Evolutionary conservation across 2,329 filamentous ascomycete species (phyloP).

Genomic region (Blastomyces gilchristii): DNA sequence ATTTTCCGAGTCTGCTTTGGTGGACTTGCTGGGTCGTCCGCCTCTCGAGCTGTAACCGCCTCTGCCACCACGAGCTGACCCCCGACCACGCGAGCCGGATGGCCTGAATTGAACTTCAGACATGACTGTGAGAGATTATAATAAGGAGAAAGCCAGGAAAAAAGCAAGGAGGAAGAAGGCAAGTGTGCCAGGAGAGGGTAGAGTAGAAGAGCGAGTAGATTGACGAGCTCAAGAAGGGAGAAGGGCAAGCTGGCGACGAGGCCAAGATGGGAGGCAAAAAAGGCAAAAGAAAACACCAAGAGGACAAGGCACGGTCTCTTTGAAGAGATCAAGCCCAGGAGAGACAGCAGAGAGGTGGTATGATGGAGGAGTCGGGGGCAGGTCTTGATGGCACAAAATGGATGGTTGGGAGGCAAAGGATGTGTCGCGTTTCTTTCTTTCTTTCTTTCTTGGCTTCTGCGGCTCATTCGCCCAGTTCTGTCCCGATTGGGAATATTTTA

Average conservation of each 20-base stretch:
- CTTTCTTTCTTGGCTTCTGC: conserved; percentile 3
- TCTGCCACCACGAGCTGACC: conserved; percentile 76
- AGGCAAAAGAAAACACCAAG: conserved; percentile 17
- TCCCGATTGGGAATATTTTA: conserved; percentile 4
- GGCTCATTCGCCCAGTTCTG: conserved; percentile 3
- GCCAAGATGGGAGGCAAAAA: conserved; percentile 14
- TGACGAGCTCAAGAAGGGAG: conserved; percentile 7
- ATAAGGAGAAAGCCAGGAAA: conserved; percentile 16
- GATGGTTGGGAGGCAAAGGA: conserved; percentile 14
- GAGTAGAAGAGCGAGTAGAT: conserved; percentile 5
- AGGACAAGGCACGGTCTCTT: conserved; percentile 22
- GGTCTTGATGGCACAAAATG: conserved; percentile 10
- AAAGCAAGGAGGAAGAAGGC: conserved; percentile 20
- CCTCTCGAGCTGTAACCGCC: conserved; percentile 61
- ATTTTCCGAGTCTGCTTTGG: conserved; percentile 64
- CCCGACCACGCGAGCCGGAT: conserved; percentile 75
- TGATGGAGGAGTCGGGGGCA: background rate
- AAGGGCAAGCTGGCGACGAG: conserved; percentile 11
- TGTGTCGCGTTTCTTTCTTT: conserved; percentile 12
- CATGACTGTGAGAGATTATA: conserved; percentile 52
- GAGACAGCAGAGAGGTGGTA: conserved; percentile 7
- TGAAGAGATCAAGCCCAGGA: conserved; percentile 15
- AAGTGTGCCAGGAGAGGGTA: conserved; percentile 18
- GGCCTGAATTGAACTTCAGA: conserved; percentile 87
- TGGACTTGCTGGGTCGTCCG: conserved; percentile 57